These are phyloP conservation scores for Nymphaea thermarum DNA, from an alignment of 164 flowering plant genomes.

Conservation along the genomic window DNA sequence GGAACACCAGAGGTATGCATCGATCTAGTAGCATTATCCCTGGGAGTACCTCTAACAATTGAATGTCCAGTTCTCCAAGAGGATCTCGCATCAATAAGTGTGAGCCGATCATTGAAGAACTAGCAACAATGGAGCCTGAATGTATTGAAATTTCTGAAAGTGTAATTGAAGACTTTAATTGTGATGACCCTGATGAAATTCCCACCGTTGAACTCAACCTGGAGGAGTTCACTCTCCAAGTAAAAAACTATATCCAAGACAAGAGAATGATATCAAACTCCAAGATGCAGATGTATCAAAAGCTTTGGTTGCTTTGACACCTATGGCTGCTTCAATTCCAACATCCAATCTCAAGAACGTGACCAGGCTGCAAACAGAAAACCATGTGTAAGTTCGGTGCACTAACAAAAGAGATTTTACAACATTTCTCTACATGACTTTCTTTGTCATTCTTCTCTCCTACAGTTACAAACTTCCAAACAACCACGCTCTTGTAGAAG, in stretches of 20 bases:
- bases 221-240: constrained; percentile 49
- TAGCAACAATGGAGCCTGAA: constrained; percentile 65
- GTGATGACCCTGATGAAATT: constrained; percentile 73
- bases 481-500: constrained; percentile 68
- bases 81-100: constrained; percentile 7
- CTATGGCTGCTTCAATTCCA: constrained; percentile 54
- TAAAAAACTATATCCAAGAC: constrained; percentile 54
- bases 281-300: constrained; percentile 69
- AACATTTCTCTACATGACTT: neutral
- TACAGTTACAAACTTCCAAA: constrained; percentile 98
- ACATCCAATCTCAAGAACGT: constrained; percentile 45
- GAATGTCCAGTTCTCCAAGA: constrained; percentile 7
- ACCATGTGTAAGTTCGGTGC: constrained; percentile 23
- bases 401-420: too few relatives aligned
- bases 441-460: neutral
- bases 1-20: neutral
- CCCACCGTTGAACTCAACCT: constrained; percentile 74
- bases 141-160: constrained; percentile 22
- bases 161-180: constrained; percentile 63
- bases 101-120: constrained; percentile 72
- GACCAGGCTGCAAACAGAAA: constrained; percentile 59
- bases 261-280: constrained; percentile 45
- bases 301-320: constrained; percentile 44
- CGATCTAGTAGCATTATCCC: constrained; percentile 19
- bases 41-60: constrained; percentile 7